Conservation (phyloP, 345 rosid species). For the Eucalyptus virginea region DNA sequence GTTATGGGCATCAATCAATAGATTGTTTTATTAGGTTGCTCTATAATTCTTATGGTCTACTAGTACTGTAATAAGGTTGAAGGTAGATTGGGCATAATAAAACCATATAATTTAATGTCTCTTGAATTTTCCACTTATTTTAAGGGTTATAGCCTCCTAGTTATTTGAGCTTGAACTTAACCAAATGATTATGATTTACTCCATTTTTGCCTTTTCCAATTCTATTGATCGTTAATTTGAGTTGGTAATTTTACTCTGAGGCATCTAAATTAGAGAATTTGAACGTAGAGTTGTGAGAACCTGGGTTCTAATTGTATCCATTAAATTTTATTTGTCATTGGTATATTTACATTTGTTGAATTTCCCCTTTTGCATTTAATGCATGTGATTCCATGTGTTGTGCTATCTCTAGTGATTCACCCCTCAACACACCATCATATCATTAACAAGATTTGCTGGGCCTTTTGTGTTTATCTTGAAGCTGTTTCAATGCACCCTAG, state of each 20-base stretch:
- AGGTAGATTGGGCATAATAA: not conserved
- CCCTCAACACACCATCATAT: slow-evolving; percentile 88
- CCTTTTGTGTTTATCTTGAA: slow-evolving; percentile 89
- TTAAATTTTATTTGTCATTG: not conserved
- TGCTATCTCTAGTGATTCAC: slow-evolving; percentile 57
- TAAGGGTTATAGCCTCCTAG: not conserved
- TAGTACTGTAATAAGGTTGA: not conserved
- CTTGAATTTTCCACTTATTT: not conserved
- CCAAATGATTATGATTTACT: not conserved
- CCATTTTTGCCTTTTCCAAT: not conserved
- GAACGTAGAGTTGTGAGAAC: not conserved
- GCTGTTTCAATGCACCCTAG: slow-evolving; percentile 88
- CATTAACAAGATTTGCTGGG: slow-evolving; percentile 73
- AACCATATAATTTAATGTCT: not conserved
- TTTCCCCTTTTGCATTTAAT: not conserved
- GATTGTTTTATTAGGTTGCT: not conserved
- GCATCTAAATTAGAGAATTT: not conserved
- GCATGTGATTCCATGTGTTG: slow-evolving; percentile 71
- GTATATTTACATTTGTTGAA: not conserved
- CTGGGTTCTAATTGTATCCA: not conserved
- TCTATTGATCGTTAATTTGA: not conserved
- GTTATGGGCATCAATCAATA: not conserved
- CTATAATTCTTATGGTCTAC: not conserved
- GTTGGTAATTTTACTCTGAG: not conserved
- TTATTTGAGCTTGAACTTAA: not conserved